phyloP scores from a whole-genome alignment of 73 alveolate species.

The Paramecium octaurelia region DNA sequence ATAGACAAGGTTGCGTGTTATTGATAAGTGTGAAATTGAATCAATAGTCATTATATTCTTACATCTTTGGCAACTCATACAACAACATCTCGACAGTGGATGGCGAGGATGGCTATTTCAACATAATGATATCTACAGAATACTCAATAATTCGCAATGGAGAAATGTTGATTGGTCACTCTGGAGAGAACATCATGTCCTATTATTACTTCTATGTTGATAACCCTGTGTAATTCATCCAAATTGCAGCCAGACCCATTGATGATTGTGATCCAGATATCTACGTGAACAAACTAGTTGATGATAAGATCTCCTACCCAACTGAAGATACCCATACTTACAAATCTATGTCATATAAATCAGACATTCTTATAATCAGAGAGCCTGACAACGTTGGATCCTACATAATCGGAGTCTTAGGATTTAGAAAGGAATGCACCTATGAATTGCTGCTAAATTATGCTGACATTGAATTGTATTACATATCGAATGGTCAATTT shows the following conservation, averaged over 20 bases:
- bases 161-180: not conserved
- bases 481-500: not conserved
- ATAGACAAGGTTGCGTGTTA: not conserved
- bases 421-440: not conserved
- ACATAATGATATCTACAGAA: not conserved
- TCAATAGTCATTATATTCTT: not conserved
- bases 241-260: conserved; percentile 4
- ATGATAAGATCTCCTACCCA: not conserved
- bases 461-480: not conserved
- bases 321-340: not conserved
- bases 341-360: not conserved
- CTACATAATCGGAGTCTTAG: not conserved
- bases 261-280: conserved; percentile 45
- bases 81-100: not conserved
- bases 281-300: not conserved
- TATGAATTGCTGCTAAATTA: not conserved
- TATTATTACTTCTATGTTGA: not conserved
- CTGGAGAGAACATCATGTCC: not conserved
- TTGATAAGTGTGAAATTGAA: not conserved
- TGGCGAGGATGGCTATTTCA: conserved; percentile 34
- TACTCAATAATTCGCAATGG: not conserved
- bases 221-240: not conserved
- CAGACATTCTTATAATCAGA: not conserved
- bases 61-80: not conserved
- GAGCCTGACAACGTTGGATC: not conserved